These are phyloP conservation scores for Amanita inopinata DNA, from an alignment of 768 basidiomycete genomes.

Conservation along the genomic window DNA sequence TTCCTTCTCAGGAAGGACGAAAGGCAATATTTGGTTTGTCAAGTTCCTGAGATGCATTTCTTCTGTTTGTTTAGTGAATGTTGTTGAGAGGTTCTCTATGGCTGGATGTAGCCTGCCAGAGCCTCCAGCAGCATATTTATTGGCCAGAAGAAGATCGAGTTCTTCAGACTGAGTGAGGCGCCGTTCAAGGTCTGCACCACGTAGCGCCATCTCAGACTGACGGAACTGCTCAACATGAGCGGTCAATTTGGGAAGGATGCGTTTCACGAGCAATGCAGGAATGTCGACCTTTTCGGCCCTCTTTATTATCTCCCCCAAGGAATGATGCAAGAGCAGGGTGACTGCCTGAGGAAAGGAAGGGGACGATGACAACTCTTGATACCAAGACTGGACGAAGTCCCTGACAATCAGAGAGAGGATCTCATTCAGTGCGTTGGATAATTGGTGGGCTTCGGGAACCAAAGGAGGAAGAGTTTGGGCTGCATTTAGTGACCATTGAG, in stretches of 20 bases:
- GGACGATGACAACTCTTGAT: constrained; percentile 74
- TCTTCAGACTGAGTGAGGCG: constrained; percentile 85
- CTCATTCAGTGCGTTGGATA: constrained; percentile 69
- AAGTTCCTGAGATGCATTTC: constrained; percentile 73
- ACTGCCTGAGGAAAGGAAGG: constrained; percentile 84
- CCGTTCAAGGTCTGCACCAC: constrained; percentile 75
- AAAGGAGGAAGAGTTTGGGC: constrained; percentile 62
- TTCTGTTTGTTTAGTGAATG: constrained; percentile 83
- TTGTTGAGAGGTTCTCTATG: constrained; percentile 79
- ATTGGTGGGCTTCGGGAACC: constrained; percentile 49
- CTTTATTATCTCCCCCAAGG: constrained; percentile 46
- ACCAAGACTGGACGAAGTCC: constrained; percentile 90
- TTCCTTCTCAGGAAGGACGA: constrained; percentile 71
- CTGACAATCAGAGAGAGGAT: constrained; percentile 73
- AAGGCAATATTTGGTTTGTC: constrained; percentile 61
- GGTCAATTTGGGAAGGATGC: constrained; percentile 82
- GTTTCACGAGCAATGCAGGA: constrained; percentile 68
- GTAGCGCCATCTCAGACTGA: constrained; percentile 77
- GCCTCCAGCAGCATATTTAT: constrained; percentile 63
- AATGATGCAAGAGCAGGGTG: constrained; percentile 61
- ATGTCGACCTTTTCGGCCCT: constrained; percentile 57
- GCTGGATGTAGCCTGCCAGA: constrained; percentile 70
- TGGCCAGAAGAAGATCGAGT: constrained; percentile 77
- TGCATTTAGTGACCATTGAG: constrained; percentile 77
- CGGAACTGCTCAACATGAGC: constrained; percentile 85